Evolutionary conservation across 352 stramenopile genomes (phyloP).

Genomic region (Globisporangium parvum): DNA sequence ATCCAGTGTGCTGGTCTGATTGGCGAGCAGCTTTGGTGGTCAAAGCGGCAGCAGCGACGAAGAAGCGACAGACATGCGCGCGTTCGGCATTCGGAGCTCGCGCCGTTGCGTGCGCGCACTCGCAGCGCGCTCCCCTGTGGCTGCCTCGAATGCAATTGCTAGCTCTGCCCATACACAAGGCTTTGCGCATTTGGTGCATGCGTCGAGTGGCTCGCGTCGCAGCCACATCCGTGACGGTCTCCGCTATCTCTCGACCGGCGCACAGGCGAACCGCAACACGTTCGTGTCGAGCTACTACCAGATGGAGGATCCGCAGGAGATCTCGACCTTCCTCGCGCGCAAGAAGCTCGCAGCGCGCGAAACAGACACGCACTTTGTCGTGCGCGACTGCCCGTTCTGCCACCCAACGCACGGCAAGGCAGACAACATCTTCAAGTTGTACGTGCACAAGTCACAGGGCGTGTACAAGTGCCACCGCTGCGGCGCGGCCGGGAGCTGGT

Average conservation of each 20-base stretch:
- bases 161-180: not conserved
- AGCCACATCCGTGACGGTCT: conserved; percentile 3
- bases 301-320: conserved; percentile 54
- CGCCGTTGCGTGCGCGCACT: conserved; percentile 14
- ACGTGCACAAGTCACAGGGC: conserved; percentile 82
- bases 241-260: conserved; percentile 17
- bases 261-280: conserved; percentile 22
- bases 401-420: conserved; percentile 68
- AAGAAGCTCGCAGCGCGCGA: conserved; percentile 60
- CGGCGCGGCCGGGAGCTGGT: conserved; percentile 79
- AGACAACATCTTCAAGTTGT: conserved; percentile 90
- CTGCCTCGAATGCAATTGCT: not conserved
- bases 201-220: not conserved
- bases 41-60: not conserved
- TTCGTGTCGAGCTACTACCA: conserved; percentile 84
- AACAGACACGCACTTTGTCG: conserved; percentile 72
- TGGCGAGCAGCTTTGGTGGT: not conserved
- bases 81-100: conserved; percentile 17
- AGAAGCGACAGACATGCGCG: conserved; percentile 13
- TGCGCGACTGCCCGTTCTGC: conserved; percentile 87
- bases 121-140: not conserved
- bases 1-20: not conserved
- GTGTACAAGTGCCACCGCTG: conserved; percentile 91
- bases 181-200: not conserved
- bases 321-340: conserved; percentile 64